Base-by-base conservation (phyloP, 2,329 filamentous ascomycete species). In the Septoria linicola region DNA sequence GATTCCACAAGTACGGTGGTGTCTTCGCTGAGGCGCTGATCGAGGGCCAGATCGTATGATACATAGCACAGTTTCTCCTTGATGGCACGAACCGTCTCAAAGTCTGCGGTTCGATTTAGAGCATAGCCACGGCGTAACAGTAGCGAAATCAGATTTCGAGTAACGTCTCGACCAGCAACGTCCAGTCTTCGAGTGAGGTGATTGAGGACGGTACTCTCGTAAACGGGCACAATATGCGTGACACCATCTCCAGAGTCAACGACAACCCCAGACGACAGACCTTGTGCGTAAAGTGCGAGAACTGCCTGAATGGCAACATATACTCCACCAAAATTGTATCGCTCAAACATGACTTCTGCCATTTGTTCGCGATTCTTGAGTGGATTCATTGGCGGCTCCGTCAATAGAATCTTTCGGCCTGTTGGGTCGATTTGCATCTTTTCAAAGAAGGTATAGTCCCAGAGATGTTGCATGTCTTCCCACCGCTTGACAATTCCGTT, bases 11-110 rank as follows among this genome's bases (percentile, higher is more conserved):
- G 78, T 7, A 96, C 90, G 1, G 93, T 99, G 13, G 93, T 99
- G 66, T 99, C 93, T 75, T 99, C 93, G 67, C 89, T 95, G 59
- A 99, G 83, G 63, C 88, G 85, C 76, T 97, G 91, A 78, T 99
- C 93, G 49, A 99, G 80, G 73, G 95, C 90, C 51, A 99, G 82
- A 71, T 99, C 93, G 77, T 97, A 99, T 10, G 91, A 96, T 51
- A 99, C 92, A 71, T 99, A 99, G 80, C 93, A 97, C 44, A 99
- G 87, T 80, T 99, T 99, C 80, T 99, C 93, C 77, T 99, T 99
- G 78, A 99, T 97, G 72, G 97, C 92, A 57, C 93, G 88, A 50
- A 99, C 93, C 3, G 93, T 99, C 74, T 99, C 93, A 72, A 99
- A 99, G 72, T 99, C 93, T 69, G 93, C 93, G 10, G 93, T 99